Percentiles rank a stretch among this genome's conserved stretches.
Conservation (phyloP, 2,329 filamentous ascomycete genomes). For the Berkeleyomyces basicola region DNA sequence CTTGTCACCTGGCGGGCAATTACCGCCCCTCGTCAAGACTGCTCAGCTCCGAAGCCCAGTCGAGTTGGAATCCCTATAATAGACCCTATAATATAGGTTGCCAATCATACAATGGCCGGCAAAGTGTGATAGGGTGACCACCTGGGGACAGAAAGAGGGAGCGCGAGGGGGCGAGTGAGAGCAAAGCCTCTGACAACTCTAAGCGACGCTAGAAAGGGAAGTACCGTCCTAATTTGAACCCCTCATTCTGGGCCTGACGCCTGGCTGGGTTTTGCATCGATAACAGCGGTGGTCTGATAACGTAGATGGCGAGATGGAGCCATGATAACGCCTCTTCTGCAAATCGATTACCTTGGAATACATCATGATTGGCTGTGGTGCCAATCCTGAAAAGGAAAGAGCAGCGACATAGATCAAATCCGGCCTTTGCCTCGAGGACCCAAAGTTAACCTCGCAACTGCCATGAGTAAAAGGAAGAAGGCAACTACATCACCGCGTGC, state of each 20-base stretch:
- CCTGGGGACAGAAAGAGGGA: background rate
- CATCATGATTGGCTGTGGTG: background rate
- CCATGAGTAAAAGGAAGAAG: background rate
- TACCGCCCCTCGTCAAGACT: background rate
- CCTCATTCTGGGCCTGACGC: too few species aligned
- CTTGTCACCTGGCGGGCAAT: background rate
- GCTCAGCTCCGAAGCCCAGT: background rate
- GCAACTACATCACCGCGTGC: too few species aligned
- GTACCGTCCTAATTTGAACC: background rate
- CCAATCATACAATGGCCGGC: background rate
- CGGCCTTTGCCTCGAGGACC: background rate
- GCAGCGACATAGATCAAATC: background rate
- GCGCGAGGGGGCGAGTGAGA: background rate
- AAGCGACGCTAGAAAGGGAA: background rate
- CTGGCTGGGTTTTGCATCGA: too few species aligned
- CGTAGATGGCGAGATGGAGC: too few species aligned
- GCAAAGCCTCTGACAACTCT: background rate
- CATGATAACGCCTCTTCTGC: background rate
- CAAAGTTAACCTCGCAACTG: background rate
- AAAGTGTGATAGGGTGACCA: background rate
- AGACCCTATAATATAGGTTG: background rate
- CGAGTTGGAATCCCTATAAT: background rate
- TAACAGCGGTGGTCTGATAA: background rate
- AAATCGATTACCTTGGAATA: too few species aligned
- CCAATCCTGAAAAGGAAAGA: background rate